Conservation (phyloP, 1,284 basidiomycete genomes). For the Fomitopsis pinicola region DNA sequence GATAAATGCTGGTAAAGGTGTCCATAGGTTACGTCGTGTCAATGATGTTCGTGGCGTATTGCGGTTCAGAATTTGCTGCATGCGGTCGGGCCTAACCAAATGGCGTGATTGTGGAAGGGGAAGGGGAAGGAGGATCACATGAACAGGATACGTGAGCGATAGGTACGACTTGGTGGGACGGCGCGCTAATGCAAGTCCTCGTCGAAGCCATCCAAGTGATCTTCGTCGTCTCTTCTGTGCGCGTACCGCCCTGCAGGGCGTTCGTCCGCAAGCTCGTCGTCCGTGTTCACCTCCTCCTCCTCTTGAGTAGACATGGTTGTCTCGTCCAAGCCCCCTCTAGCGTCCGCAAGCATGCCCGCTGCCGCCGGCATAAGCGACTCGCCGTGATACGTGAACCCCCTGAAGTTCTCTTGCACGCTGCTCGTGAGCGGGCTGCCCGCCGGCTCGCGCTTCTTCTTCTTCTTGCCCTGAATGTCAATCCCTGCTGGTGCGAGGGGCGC, state of each 20-base stretch:
- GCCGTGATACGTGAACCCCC: constrained; percentile 87
- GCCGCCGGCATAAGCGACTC: constrained; percentile 63
- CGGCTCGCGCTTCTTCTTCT: constrained; percentile 37
- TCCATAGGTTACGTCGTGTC: neutral
- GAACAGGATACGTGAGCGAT: neutral
- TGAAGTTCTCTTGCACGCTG: constrained; percentile 93
- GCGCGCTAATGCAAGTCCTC: constrained; percentile 15
- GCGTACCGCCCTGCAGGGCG: constrained; percentile 64
- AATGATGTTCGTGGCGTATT: neutral
- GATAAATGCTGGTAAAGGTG: neutral
- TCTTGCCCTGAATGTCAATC: constrained; percentile 51
- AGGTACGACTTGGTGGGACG: neutral
- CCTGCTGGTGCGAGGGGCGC: constrained; percentile 27
- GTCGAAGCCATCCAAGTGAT: constrained; percentile 41
- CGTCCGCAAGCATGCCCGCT: constrained; percentile 38
- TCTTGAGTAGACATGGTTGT: constrained; percentile 57
- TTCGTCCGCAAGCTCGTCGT: constrained; percentile 40
- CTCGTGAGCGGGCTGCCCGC: constrained; percentile 68
- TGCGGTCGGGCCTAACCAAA: neutral
- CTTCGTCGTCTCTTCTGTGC: constrained; percentile 44
- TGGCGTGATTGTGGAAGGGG: neutral
- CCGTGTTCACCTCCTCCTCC: constrained; percentile 53
- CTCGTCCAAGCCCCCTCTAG: constrained; percentile 35
- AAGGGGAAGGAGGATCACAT: neutral
- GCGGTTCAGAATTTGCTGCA: neutral